Evolutionary conservation across 23 red algal genomes (phyloP).

Genomic region (Gracilaria gracilis): DNA sequence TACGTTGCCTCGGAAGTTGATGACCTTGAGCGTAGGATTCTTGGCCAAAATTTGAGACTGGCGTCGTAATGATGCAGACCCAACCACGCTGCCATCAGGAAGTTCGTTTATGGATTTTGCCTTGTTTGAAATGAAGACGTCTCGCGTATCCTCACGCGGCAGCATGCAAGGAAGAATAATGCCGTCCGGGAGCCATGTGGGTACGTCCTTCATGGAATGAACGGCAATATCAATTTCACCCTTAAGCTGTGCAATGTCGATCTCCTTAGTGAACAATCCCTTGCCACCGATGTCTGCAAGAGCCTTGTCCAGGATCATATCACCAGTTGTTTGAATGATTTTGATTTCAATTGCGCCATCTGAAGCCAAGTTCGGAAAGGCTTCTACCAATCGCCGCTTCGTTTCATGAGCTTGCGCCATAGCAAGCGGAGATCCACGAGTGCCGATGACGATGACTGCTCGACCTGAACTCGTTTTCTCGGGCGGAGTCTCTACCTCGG

Average conservation of each 20-base stretch:
- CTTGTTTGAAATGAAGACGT: slow-evolving; percentile 95
- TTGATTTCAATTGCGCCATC: slow-evolving; percentile 87
- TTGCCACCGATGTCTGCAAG: slow-evolving; percentile 98
- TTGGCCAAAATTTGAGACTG: slow-evolving; percentile 95
- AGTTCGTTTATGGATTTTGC: slow-evolving; percentile 74
- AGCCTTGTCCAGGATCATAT: slow-evolving; percentile 97
- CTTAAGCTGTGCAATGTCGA: slow-evolving; percentile 95
- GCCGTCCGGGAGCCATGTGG: slow-evolving; percentile 93
- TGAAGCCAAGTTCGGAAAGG: slow-evolving; percentile 70
- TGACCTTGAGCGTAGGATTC: slow-evolving; percentile 91
- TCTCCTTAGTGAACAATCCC: slow-evolving; percentile 98
- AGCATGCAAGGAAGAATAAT: slow-evolving; percentile 92
- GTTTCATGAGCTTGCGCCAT: slow-evolving; percentile 96
- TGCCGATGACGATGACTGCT: slow-evolving; percentile 92
- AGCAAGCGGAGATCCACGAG: slow-evolving; percentile 95
- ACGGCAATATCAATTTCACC: slow-evolving; percentile 99
- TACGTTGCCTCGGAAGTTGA: slow-evolving; percentile 99
- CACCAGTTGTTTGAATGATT: slow-evolving; percentile 97
- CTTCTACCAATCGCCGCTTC: slow-evolving; percentile 72
- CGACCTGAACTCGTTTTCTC: slow-evolving; percentile 36
- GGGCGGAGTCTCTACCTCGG: slow-evolving; percentile 21
- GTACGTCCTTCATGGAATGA: slow-evolving; percentile 99
- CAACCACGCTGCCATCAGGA: slow-evolving; percentile 93
- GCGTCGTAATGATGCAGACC: slow-evolving; percentile 90
- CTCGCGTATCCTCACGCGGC: slow-evolving; percentile 95